Evolutionary conservation across 208 protist species (phyloP).

Genomic region (Kentomonas sorsogonicus): DNA sequence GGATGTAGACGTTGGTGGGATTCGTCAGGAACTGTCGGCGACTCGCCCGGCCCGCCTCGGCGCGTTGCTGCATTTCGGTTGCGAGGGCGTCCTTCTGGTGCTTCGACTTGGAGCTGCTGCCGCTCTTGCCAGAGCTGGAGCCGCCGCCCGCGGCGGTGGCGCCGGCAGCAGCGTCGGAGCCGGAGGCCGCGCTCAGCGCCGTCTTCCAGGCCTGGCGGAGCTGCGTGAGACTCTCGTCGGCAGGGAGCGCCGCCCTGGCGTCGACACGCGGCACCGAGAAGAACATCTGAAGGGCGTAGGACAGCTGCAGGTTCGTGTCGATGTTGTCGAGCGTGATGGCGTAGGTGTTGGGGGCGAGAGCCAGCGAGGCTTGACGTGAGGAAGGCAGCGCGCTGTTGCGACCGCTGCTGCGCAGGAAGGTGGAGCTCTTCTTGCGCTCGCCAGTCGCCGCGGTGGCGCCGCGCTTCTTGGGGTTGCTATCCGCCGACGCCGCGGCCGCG

Average conservation of each 20-base stretch:
- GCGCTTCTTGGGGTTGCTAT: neutral
- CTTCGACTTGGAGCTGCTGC: slow-evolving; percentile 15
- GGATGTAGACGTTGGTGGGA: slow-evolving; percentile 41
- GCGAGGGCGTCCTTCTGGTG: slow-evolving; percentile 17
- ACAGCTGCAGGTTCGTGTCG: slow-evolving; percentile 8
- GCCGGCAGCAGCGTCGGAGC: neutral
- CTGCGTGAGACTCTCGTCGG: slow-evolving; percentile 23
- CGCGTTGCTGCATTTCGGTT: slow-evolving; percentile 33
- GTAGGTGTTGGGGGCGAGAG: neutral
- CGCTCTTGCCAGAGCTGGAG: neutral
- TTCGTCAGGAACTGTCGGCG: slow-evolving; percentile 56
- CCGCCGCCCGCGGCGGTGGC: neutral
- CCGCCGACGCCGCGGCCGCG: neutral
- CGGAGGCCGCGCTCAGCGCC: neutral
- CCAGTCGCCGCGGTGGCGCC: too few relatives aligned
- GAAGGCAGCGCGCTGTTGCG: too few relatives aligned
- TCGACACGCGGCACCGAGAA: slow-evolving; percentile 51
- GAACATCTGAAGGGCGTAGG: slow-evolving; percentile 31
- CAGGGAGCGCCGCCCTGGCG: slow-evolving; percentile 23
- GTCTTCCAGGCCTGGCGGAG: slow-evolving; percentile 28
- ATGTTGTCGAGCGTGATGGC: neutral
- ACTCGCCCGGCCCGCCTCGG: slow-evolving; percentile 36
- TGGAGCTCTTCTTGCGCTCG: neutral
- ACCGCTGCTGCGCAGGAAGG: neutral
- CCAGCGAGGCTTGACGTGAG: neutral